Conservation (phyloP, 2,329 filamentous ascomycete species). For the Trichoderma pleuroti region DNA sequence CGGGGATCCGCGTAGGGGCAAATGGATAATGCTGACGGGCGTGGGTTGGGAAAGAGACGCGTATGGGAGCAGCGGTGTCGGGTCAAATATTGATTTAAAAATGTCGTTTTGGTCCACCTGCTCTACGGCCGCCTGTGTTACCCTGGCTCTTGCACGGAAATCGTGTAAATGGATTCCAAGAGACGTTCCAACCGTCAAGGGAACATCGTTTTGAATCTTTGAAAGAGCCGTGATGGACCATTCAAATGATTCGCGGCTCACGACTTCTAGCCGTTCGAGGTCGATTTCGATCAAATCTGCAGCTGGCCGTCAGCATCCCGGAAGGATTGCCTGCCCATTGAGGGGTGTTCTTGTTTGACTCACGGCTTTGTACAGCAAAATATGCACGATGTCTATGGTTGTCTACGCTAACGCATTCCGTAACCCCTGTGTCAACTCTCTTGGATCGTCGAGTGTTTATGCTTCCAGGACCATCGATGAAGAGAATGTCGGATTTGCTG, state of each 20-base stretch:
- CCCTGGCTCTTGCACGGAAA: conserved; percentile 48
- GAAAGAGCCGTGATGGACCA: conserved; percentile 84
- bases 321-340: background rate
- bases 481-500: conserved; percentile 65
- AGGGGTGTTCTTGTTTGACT: conserved; percentile 29
- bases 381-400: conserved; percentile 65
- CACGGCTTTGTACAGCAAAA: conserved; percentile 72
- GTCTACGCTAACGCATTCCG: conserved; percentile 81
- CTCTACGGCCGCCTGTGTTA: conserved; percentile 35
- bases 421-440: conserved; percentile 67
- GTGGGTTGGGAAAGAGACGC: conserved; percentile 75
- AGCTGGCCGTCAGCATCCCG: background rate
- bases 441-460: conserved; percentile 51
- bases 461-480: conserved; percentile 47
- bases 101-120: conserved; percentile 35
- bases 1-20: conserved; percentile 54
- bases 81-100: conserved; percentile 45
- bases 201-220: conserved; percentile 59
- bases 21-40: conserved; percentile 77
- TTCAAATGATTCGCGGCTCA: conserved; percentile 69
- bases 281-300: conserved; percentile 74
- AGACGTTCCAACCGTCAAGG: conserved; percentile 80
- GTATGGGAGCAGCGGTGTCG: conserved; percentile 54
- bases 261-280: conserved; percentile 65
- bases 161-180: conserved; percentile 81